Percentiles rank a stretch among this genome's conserved stretches.
Conservation (phyloP, 177 flowering plant species). For the Vitis hybrid region DNA sequence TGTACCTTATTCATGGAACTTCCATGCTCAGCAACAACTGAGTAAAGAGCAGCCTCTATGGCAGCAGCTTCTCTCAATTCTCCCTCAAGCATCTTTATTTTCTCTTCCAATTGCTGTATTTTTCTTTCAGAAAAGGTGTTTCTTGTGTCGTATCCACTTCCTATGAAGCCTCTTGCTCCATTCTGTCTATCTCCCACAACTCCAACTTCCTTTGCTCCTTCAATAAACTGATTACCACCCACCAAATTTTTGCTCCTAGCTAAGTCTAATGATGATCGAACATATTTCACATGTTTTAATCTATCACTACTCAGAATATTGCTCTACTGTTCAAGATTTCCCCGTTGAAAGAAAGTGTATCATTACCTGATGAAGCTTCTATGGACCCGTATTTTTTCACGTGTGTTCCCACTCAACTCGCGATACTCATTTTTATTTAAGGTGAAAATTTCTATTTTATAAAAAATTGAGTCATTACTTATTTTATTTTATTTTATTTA, state of each 20-base stretch:
- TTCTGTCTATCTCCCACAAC: conserved; percentile 16
- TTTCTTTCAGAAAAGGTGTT: conserved; percentile 31
- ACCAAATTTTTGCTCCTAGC: conserved; percentile 35
- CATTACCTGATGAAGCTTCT: conserved; percentile 21
- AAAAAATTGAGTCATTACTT: too few relatives aligned
- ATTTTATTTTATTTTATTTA: too few relatives aligned
- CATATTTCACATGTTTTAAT: conserved; percentile 63
- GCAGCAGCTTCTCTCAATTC: conserved; percentile 94
- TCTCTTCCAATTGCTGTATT: conserved; percentile 33
- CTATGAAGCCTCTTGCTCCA: conserved; percentile 21
- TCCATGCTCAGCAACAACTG: conserved; percentile 92
- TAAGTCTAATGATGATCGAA: conserved; percentile 52
- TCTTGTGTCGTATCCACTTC: conserved; percentile 30
- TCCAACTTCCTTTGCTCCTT: conserved; percentile 23
- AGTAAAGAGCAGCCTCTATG: conserved; percentile 76
- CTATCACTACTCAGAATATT: conserved; percentile 30
- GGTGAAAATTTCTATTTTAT: too few relatives aligned
- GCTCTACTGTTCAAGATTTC: conserved; percentile 23
- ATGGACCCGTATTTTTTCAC: too few relatives aligned
- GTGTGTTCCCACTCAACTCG: too few relatives aligned
- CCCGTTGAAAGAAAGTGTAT: conserved; percentile 21
- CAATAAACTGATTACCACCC: conserved; percentile 17
- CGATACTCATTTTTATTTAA: too few relatives aligned
- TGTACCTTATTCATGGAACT: conserved; percentile 84
- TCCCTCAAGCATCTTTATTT: conserved; percentile 65